Percentiles rank a stretch among this genome's conserved stretches.
Conservation (phyloP, 108 stramenopile genomes). For the Pseudonitzschia multistriata region DNA sequence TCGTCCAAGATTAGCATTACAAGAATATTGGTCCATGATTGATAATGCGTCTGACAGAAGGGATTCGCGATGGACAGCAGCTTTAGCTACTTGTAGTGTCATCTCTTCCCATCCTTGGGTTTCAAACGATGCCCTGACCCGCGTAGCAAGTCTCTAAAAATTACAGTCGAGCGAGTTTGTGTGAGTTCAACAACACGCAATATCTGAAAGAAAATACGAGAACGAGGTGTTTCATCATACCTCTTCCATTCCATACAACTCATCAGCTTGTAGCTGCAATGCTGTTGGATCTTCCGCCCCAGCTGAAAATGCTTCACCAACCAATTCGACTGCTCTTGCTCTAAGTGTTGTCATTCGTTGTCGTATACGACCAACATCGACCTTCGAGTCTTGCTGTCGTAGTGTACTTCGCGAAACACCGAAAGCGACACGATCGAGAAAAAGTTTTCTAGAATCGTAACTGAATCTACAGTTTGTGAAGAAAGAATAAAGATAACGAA, state of each 20-base stretch:
- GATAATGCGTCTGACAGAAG: slow-evolving; percentile 40
- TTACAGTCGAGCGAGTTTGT: background rate
- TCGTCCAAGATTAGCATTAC: slow-evolving; percentile 16
- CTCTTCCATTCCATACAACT: slow-evolving; percentile 60
- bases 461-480: slow-evolving; percentile 25
- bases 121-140: slow-evolving; percentile 40
- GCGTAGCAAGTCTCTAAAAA: slow-evolving; percentile 32
- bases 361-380: slow-evolving; percentile 39
- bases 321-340: slow-evolving; percentile 49
- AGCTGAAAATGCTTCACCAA: slow-evolving; percentile 57
- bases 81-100: slow-evolving; percentile 48
- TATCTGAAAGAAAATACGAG: background rate
- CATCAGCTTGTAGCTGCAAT: slow-evolving; percentile 55
- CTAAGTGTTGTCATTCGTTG: slow-evolving; percentile 50
- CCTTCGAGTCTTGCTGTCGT: slow-evolving; percentile 49
- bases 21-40: slow-evolving; percentile 42
- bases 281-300: slow-evolving; percentile 59
- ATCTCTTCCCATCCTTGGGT: slow-evolving; percentile 48
- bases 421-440: slow-evolving; percentile 47
- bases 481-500: background rate
- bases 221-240: background rate
- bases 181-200: background rate
- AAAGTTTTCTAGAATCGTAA: slow-evolving; percentile 35
- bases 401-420: slow-evolving; percentile 46
- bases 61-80: slow-evolving; percentile 32